Conservation (phyloP, 2,329 filamentous ascomycete species). For the Zymoseptoria passerinii region DNA sequence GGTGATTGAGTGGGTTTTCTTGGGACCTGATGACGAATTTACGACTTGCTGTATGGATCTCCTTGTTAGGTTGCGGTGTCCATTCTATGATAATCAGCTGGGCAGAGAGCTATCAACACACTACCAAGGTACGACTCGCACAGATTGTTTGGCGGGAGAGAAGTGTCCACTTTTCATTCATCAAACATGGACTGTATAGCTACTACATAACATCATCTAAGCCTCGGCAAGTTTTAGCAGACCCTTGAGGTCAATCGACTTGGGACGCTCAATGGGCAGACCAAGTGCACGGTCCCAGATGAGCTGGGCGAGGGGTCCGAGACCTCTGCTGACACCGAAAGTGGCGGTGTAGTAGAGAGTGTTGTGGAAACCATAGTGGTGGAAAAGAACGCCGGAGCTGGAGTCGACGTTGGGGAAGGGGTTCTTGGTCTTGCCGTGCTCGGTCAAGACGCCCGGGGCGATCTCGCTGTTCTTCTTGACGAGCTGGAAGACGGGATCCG, state of each 20-base stretch:
- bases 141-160: background rate
- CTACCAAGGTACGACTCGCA: too few species aligned
- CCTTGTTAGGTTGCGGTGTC: too few species aligned
- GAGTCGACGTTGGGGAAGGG: constrained; percentile 98
- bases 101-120: too few species aligned
- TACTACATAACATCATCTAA: background rate
- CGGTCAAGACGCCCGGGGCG: constrained; percentile 89
- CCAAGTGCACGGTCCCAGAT: constrained; percentile 94
- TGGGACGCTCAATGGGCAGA: constrained; percentile 91
- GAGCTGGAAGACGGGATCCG: constrained; percentile 99
- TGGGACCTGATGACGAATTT: too few species aligned
- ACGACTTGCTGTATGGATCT: too few species aligned
- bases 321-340: constrained; percentile 60
- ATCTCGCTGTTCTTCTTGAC: constrained; percentile 99
- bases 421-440: constrained; percentile 99
- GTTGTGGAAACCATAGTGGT: constrained; percentile 96
- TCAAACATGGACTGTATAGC: background rate
- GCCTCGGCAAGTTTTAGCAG: constrained; percentile 55
- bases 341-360: constrained; percentile 84
- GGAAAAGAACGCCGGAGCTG: constrained; percentile 96
- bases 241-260: constrained; percentile 90
- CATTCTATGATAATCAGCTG: too few species aligned
- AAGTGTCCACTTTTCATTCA: background rate
- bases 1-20: constrained; percentile 6
- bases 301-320: constrained; percentile 86